Conservation (phyloP, 1,139 yeast species). For the Nematodospora anomalae region DNA sequence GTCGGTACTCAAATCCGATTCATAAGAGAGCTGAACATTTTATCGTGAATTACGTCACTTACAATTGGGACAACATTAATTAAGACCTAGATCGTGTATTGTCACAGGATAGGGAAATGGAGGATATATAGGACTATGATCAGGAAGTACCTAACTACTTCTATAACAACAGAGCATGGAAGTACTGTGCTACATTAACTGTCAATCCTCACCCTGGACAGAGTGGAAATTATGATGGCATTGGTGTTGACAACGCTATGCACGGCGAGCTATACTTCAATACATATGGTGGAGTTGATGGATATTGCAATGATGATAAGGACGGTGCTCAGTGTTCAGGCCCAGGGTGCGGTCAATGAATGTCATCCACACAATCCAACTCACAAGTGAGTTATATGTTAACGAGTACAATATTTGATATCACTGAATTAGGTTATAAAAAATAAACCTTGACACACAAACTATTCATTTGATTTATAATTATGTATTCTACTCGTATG, state of each 20-base stretch:
- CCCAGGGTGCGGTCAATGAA: slow-evolving; percentile 2
- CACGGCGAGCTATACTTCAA: slow-evolving; percentile 3
- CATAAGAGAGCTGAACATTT: neutral
- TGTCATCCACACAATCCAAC: too few relatives aligned
- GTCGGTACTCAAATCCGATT: neutral
- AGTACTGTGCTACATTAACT: slow-evolving; percentile 1
- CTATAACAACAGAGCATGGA: slow-evolving; percentile 1
- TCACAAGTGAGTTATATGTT: too few relatives aligned
- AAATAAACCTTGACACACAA: too few relatives aligned
- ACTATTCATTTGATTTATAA: too few relatives aligned
- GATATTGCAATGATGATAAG: slow-evolving; percentile 3
- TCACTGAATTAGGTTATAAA: too few relatives aligned
- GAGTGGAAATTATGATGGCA: neutral
- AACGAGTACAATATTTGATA: too few relatives aligned
- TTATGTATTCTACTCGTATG: too few relatives aligned
- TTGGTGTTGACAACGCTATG: neutral
- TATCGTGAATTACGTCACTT: slow-evolving; percentile 1
- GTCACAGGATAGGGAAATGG: neutral
- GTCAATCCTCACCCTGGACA: slow-evolving; percentile 1
- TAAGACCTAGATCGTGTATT: neutral
- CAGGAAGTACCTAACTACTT: neutral
- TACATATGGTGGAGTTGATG: slow-evolving; percentile 3
- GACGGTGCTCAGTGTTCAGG: slow-evolving; percentile 3
- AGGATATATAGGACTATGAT: slow-evolving; percentile 2
- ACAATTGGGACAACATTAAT: neutral